Evolutionary conservation across 2,329 filamentous ascomycete genomes (phyloP).

Genomic region (Colletotrichum lindemuthianum): DNA sequence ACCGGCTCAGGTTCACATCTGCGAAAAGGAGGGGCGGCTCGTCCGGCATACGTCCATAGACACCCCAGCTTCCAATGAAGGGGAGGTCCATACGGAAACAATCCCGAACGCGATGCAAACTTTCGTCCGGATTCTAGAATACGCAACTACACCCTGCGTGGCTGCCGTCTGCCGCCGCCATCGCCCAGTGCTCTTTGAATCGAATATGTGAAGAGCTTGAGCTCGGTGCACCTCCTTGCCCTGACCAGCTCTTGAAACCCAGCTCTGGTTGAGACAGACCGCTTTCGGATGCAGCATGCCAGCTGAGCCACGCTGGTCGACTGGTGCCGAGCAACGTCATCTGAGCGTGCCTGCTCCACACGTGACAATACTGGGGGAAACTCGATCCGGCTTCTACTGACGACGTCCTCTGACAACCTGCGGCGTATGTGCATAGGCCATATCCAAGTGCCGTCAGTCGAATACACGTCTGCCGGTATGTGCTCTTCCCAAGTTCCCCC

Average conservation of each 20-base stretch:
- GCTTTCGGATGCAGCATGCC: conserved; percentile 22
- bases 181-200: neutral
- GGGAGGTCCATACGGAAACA: conserved; percentile 25
- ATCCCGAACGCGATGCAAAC: conserved; percentile 25
- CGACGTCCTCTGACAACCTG: neutral
- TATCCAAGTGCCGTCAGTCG: no score
- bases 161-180: neutral
- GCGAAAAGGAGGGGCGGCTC: conserved; percentile 30
- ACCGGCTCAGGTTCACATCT: neutral
- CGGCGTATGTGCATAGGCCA: no score
- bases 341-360: conserved; percentile 26
- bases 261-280: conserved; percentile 17
- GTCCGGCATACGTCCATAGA: conserved; percentile 22
- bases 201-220: neutral
- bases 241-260: conserved; percentile 31
- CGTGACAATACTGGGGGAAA: conserved; percentile 23
- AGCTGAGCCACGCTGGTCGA: conserved; percentile 26
- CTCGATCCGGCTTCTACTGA: conserved; percentile 9
- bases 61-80: neutral
- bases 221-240: conserved; percentile 16
- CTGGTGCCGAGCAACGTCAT: conserved; percentile 27
- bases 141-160: neutral
- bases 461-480: no score
- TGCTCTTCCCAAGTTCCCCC: no score
- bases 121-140: conserved; percentile 1